Base-by-base conservation (phyloP, 1,284 basidiomycete genomes). In the Puccinia triticina region DNA sequence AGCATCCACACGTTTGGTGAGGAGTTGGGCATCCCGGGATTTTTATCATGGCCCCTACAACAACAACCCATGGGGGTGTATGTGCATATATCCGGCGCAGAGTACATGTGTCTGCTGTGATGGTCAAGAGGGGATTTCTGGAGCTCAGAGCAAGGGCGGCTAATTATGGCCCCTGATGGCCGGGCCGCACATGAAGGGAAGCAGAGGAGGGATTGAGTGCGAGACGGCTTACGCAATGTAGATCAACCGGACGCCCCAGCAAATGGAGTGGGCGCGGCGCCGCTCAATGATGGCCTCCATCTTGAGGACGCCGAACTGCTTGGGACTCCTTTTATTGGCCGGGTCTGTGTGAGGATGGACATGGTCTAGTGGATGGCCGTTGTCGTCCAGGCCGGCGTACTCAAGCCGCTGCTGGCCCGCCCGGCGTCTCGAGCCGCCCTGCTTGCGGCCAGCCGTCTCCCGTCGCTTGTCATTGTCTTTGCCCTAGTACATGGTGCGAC, bases 261-360 rank as follows among this genome's bases (percentile, higher is more conserved):
- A 10, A 50, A n/a, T 53, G 2, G n/a, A 50, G 18, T 46, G 69
- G n/a, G 69, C 26, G n/a, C 48, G 23, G 43, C 50, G 48, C 14
- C 69, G 43, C 11, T 72, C 43, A 46, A 72, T 72, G 69, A 72
- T 53, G 14, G 48, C 46, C 26, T 72, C 69, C 69, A 72, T 72
- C 69, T 72, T 72, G 69, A 72, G 69, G 16, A 72, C 69, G n/a
- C 69, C 69, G 46, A 72, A 72, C 69, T 72, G 69, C 46, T 72
- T 72, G n/a, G 29, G n/a, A 50, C 18, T 43, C 11, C 18, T 12
- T 7, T 43, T 43, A 16, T 66, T 21, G 14, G 18, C 37, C 37
- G 18, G 1, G 3, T 66, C 37, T 37, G 12, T n/a, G 14, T 57
- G 55, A 1, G 23, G 55, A 57, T 1, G 59, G 29, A 40, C 21